phyloP scores from a whole-genome alignment of 805 yeast species.

The Candida glaebosa region DNA sequence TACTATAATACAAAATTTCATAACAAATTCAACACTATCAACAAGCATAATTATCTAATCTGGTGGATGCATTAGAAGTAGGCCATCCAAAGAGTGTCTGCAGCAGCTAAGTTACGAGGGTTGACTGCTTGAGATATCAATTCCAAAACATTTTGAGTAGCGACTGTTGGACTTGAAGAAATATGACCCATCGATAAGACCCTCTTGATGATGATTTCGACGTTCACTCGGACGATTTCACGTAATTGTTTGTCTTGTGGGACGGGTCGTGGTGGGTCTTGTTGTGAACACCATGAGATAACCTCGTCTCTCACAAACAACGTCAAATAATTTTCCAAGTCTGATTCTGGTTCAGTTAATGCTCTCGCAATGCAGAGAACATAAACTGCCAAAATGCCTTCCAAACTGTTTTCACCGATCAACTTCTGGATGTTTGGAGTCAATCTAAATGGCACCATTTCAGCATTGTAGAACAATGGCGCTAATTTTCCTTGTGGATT shows the following conservation, averaged over 20 bases:
- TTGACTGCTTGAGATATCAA: constrained; percentile 92
- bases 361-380: constrained; percentile 84
- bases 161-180: constrained; percentile 63
- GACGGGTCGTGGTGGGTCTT: constrained; percentile 66
- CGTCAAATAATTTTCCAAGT: constrained; percentile 86
- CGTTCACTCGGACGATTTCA: constrained; percentile 85
- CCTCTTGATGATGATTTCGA: constrained; percentile 76
- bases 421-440: constrained; percentile 94
- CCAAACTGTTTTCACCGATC: constrained; percentile 91
- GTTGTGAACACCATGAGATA: constrained; percentile 88
- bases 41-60: not conserved
- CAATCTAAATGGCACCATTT: constrained; percentile 91
- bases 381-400: constrained; percentile 85
- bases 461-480: constrained; percentile 88
- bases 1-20: not conserved
- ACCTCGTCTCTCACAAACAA: constrained; percentile 94
- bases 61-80: constrained; percentile 49
- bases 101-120: constrained; percentile 86
- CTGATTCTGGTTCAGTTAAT: constrained; percentile 86
- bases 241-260: constrained; percentile 81
- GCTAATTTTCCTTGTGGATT: constrained; percentile 52
- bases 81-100: constrained; percentile 95
- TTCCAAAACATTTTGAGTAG: constrained; percentile 87
- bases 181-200: constrained; percentile 66
- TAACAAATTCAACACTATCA: not conserved